phyloP scores from a whole-genome alignment of 1,139 yeast species.

The Kazachstania sp. region DNA sequence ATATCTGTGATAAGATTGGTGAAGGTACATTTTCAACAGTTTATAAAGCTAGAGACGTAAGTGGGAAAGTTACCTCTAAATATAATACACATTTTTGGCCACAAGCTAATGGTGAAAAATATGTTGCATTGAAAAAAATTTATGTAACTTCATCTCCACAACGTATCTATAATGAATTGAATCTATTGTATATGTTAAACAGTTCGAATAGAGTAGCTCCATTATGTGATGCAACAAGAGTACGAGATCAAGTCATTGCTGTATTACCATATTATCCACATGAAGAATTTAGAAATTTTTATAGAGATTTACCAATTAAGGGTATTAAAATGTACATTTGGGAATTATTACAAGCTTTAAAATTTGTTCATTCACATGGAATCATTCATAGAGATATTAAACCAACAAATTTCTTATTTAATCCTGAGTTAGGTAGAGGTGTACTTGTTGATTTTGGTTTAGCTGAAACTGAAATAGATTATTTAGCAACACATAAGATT shows the following conservation, averaged over 20 bases:
- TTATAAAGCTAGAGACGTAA: slow-evolving; percentile 69
- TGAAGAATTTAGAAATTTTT: slow-evolving; percentile 82
- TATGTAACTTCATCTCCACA: slow-evolving; percentile 93
- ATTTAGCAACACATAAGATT: slow-evolving; percentile 4
- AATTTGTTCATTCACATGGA: slow-evolving; percentile 64
- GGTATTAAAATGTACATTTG: slow-evolving; percentile 77
- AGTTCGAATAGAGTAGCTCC: slow-evolving; percentile 81
- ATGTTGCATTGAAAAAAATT: slow-evolving; percentile 86
- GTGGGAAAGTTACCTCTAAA: slow-evolving; percentile 22
- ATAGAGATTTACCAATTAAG: slow-evolving; percentile 64
- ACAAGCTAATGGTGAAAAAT: slow-evolving; percentile 33
- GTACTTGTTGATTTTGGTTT: slow-evolving; percentile 88
- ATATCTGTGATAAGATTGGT: slow-evolving; percentile 77
- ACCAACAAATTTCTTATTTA: slow-evolving; percentile 81
- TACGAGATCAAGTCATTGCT: slow-evolving; percentile 86
- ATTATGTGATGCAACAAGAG: slow-evolving; percentile 73
- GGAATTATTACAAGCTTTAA: slow-evolving; percentile 69
- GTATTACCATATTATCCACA: slow-evolving; percentile 88
- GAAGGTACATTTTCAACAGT: slow-evolving; percentile 93
- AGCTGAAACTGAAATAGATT: slow-evolving; percentile 48
- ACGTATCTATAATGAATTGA: slow-evolving; percentile 80
- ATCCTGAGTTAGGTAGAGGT: slow-evolving; percentile 67
- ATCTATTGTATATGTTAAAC: slow-evolving; percentile 55
- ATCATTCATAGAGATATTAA: slow-evolving; percentile 86
- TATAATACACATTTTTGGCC: slow-evolving; percentile 27